A percentile compares a stretch with the other conserved stretches of the same genome.
Evolutionary conservation across 2,329 filamentous ascomycete genomes (phyloP).

Genomic region (Penicillium sp.): DNA sequence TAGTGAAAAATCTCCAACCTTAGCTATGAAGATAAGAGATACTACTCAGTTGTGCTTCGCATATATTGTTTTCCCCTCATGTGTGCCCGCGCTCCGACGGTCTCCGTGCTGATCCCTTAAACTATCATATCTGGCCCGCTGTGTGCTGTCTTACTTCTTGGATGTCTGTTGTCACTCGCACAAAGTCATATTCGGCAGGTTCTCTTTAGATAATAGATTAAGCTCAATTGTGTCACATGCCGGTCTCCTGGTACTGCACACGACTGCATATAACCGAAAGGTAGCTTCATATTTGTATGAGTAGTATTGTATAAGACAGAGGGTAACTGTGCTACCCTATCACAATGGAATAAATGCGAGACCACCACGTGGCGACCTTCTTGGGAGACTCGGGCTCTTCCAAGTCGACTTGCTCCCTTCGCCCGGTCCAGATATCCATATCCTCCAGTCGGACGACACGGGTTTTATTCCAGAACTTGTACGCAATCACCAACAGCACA

Average conservation of each 20-base stretch:
- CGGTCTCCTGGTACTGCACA: neutral
- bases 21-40: neutral
- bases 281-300: neutral
- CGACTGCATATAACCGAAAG: neutral
- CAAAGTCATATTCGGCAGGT: neutral
- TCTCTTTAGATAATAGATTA: neutral
- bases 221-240: neutral
- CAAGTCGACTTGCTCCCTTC: conserved; percentile 22
- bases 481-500: conserved; percentile 45
- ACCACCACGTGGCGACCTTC: conserved; percentile 14
- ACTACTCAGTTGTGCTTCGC: neutral
- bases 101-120: conserved; percentile 18
- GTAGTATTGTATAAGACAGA: neutral
- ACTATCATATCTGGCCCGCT: neutral
- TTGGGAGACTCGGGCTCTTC: conserved; percentile 11
- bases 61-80: conserved; percentile 1
- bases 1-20: too few species aligned
- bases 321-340: conserved; percentile 19
- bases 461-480: conserved; percentile 47
- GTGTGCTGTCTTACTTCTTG: neutral
- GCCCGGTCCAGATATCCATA: conserved; percentile 42
- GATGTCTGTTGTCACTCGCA: neutral
- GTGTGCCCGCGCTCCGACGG: conserved; percentile 20
- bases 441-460: conserved; percentile 36
- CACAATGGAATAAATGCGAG: conserved; percentile 21